These are phyloP conservation scores for Kitagawia praeruptora DNA, from an alignment of 129 eudicot species.

Conservation along the genomic window DNA sequence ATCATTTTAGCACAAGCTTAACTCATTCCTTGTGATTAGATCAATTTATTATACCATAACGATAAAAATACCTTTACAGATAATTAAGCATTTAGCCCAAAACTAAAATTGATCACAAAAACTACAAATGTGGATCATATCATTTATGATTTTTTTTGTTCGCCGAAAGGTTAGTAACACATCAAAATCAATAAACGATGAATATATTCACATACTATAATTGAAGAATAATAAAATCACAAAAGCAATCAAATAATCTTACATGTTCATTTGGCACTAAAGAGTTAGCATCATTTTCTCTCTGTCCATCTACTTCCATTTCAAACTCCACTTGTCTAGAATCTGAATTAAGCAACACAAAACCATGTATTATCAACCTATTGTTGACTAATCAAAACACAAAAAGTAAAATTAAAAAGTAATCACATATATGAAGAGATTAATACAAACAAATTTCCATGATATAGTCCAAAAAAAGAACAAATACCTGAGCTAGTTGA, in stretches of 20 bases:
- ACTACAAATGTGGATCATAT: background rate
- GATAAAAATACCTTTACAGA: background rate
- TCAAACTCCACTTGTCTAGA: slow-evolving; percentile 22
- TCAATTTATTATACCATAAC: background rate
- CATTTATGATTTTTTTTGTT: no score
- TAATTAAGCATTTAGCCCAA: background rate
- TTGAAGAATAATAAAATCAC: background rate
- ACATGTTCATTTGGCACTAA: slow-evolving; percentile 27
- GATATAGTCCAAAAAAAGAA: background rate
- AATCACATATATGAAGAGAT: background rate
- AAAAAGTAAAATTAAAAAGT: background rate
- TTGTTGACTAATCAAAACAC: background rate
- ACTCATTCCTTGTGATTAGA: background rate
- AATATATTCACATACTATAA: background rate
- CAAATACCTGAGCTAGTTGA: slow-evolving; percentile 29
- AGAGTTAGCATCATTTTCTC: slow-evolving; percentile 17
- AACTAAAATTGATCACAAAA: background rate
- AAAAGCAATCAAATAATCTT: slow-evolving; percentile 15
- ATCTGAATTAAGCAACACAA: slow-evolving; percentile 31
- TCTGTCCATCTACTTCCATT: slow-evolving; percentile 11
- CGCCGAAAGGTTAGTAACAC: background rate
- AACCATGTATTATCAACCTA: background rate
- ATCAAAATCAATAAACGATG: background rate
- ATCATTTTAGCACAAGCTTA: no score
- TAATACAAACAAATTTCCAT: background rate